Evolutionary conservation across 2,329 filamentous ascomycete species (phyloP).

Genomic region (Ophiostoma piceae): DNA sequence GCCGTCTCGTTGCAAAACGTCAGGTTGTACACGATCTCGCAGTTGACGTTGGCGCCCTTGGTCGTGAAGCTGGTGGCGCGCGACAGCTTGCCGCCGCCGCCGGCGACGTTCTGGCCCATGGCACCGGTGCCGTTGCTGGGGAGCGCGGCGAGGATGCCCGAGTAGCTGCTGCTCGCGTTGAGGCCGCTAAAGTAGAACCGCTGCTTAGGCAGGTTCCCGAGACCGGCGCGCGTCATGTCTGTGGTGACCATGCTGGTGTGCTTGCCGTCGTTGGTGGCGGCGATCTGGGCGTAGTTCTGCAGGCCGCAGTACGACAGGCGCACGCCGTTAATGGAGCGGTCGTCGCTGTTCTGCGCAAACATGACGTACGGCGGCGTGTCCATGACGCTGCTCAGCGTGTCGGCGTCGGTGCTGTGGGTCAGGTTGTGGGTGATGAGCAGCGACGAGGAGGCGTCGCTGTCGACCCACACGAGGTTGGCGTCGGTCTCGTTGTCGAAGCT

Average conservation of each 20-base stretch:
- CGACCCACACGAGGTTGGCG: conserved; percentile 68
- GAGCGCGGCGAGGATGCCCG: conserved; percentile 67
- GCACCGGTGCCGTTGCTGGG: conserved; percentile 53
- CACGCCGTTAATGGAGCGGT: conserved; percentile 60
- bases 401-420: conserved; percentile 49
- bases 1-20: conserved; percentile 82
- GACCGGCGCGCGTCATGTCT: conserved; percentile 64
- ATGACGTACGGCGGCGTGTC: conserved; percentile 64
- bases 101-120: conserved; percentile 44
- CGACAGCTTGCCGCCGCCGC: conserved; percentile 74
- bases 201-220: conserved; percentile 67
- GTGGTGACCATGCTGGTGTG: conserved; percentile 47
- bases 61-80: conserved; percentile 68
- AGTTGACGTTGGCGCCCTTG: conserved; percentile 61
- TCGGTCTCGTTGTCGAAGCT: conserved; percentile 49
- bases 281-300: conserved; percentile 58
- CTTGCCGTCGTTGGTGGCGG: conserved; percentile 50
- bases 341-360: conserved; percentile 62
- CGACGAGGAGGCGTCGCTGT: conserved; percentile 74
- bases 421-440: conserved; percentile 74
- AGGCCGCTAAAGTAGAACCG: conserved; percentile 81
- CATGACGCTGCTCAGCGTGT: conserved; percentile 50
- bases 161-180: conserved; percentile 65
- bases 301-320: conserved; percentile 79
- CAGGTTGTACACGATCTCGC: conserved; percentile 80